Evolutionary conservation across 2,329 filamentous ascomycete species (phyloP).

Genomic region (Pseudocercospora cruenta): DNA sequence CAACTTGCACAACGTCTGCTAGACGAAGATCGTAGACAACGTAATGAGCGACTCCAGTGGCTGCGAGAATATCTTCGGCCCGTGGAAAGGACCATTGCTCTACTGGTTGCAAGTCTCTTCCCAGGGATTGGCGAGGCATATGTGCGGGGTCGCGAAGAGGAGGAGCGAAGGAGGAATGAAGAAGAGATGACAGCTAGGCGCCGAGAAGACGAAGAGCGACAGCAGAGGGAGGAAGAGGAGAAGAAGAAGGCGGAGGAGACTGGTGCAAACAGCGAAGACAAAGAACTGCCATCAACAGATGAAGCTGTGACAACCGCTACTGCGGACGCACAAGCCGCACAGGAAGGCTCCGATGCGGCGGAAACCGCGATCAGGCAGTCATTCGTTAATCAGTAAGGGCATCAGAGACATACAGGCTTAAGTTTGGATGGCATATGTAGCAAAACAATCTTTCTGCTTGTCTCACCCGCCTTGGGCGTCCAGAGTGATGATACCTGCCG

Average conservation of each 20-base stretch:
- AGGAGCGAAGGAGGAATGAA: slow-evolving; percentile 35
- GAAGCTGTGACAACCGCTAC: neutral
- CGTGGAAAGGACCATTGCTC: slow-evolving; percentile 59
- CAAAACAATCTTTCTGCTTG: neutral
- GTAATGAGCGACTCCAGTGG: slow-evolving; percentile 31
- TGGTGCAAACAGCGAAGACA: neutral
- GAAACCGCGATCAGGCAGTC: neutral
- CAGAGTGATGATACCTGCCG: neutral
- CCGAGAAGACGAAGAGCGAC: slow-evolving; percentile 33
- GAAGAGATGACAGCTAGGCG: slow-evolving; percentile 34
- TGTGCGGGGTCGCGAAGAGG: slow-evolving; percentile 57
- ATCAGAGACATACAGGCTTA: neutral
- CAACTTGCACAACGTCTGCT: slow-evolving; percentile 47
- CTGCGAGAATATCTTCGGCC: slow-evolving; percentile 46
- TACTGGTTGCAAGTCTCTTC: slow-evolving; percentile 66
- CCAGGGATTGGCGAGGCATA: slow-evolving; percentile 66
- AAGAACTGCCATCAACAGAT: neutral
- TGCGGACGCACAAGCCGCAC: neutral
- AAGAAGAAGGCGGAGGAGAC: slow-evolving; percentile 15
- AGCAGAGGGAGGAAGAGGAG: slow-evolving; percentile 26
- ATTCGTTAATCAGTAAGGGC: neutral
- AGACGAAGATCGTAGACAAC: slow-evolving; percentile 29
- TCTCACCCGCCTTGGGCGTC: neutral
- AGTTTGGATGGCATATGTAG: neutral
- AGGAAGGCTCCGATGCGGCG: neutral